Base-by-base conservation (phyloP, 2,329 filamentous ascomycete species). In the Trichoderma hamatum region DNA sequence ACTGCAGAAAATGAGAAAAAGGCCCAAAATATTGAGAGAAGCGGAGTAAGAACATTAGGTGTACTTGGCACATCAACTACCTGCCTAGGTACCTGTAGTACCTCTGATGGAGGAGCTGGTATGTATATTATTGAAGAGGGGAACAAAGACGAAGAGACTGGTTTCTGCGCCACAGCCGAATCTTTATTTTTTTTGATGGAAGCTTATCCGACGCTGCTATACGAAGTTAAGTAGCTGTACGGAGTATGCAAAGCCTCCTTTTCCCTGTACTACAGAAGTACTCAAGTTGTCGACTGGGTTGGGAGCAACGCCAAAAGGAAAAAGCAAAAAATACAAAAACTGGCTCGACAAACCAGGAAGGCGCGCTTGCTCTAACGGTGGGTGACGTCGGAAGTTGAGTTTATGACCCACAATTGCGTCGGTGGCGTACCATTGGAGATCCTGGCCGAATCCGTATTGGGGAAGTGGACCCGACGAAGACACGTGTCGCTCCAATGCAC, bases 401-500 rank as follows among this genome's bases (percentile, higher is more conserved):
- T n/a, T 43, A 14, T 49, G 67, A 14, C 46, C 59, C 67, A 54
- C 66, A 46, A 70, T 71, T 71, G 76, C 76, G 76, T 77, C 76
- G 74, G 72, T 70, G 74, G 71, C 71, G 71, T 68, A 70, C 73
- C 74, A 76, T 75, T 71, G 70, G 71, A 73, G 71, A 75, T 76
- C 72, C 74, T 70, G 70, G 73, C 75, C 73, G 70, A 71, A 76
- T 76, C 76, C 71, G 73, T 68, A 71, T 71, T 75, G 71, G 74
- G 75, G 72, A 74, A 72, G 66, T 71, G 73, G 63, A 56, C 19
- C 49, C 36, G 30, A 39, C 24, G 24, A 69, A 70, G 71, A 75
- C 75, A 75, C 74, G 73, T 76, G 75, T 75, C 61, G 51, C 67
- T 69, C 67, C 59, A 56, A 66, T 72, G 69, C 68, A 69, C 32